Base-by-base conservation (phyloP, 371 early-diverging fungal genomes). In the Rhizopus stolonifer region DNA sequence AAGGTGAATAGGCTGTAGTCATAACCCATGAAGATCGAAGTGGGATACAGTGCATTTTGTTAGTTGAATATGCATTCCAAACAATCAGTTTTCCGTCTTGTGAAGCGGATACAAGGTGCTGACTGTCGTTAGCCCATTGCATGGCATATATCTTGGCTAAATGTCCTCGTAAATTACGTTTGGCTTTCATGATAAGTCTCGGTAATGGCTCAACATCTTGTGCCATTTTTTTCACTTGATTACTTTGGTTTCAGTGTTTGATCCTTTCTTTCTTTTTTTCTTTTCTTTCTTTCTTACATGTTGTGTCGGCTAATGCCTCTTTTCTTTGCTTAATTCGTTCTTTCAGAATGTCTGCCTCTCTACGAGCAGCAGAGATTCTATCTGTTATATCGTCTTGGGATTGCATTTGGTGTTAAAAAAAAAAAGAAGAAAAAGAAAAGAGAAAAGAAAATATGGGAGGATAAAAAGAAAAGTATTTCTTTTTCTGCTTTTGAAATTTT, bases 1-100 rank as follows among this genome's bases (percentile, higher is more conserved):
- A 91, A 3, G 97, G 98, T 22, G 98, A 91, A 64, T 94, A 98
- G 3, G 98, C 98, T 61, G 95, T 94, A 29, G 98, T 96, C 98
- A 98, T 98, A 54, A 98, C 98, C 98, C 98, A 98, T n/a, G 96
- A 92, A 0, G 97, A 96, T 14, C 95, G 90, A 39, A 98, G 79
- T 9, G 97, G 96, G 56, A 98, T 95, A 32, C 98, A 98, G 62
- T 96, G 93, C 24, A 96, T 82, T 72, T 98, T 98, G 83, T 98
- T 95, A 46, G 97, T 94, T 34, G 95, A 86, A 65, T 89, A 94
- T 17, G 96, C 93, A 61, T 98, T 94, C 98, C 98, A 98, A 26
- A 98, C 94, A 51, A 98, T 95, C 46, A 98, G 79, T 71, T 97
- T 98, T 50, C 98, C 98, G 68, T 98, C 98, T 78, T 98, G 98